Evolutionary conservation across 2,329 filamentous ascomycete genomes (phyloP), one percentile per base, ranked within the genome.

Genomic region (Hawksworthiomyces lignivorus): DNA sequence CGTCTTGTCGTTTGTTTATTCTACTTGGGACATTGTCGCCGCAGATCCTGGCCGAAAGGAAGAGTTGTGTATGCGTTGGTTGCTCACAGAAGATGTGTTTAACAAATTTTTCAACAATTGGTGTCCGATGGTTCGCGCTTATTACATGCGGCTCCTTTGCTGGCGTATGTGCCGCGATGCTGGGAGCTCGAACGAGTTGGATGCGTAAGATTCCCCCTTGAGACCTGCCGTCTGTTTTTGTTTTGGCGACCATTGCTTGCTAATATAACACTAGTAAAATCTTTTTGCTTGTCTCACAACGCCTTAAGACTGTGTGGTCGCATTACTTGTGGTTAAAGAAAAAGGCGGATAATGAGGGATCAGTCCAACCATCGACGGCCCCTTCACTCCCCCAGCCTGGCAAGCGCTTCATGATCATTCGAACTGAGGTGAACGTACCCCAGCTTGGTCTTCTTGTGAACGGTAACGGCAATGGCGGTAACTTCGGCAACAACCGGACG

Each of bases 71-170:
- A 54, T 84, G 21, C 77, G 80, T 18, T 89, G 92, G 69, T 64
- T 96, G 29, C 66, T 96, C 11, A 74, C 80, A 7, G 80, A 84
- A 41, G 71, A 80, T 20, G 75, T 83, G 3, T 95, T 95, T 58
- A 79, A 85, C 55, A 78, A 77, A 47, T 80, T 87, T 47, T 96
- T 95, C 64, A 90, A 84, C 56, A 87, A 95, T 55, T 95, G 89
- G 88, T 94, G 87, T 55, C 87, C 89, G 0, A 94, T 95, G 89
- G 87, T 95, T 18, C 77, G 89, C 47, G 84, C 87, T 12, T 96
- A 95, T 60, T 96, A 83, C 58, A 92, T 94, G 75, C 85, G 89
- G 35, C 66, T 96, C 37, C 63, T 95, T 18, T 94, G 87, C 62
- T 96, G 89, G 89, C 78, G 88, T 46, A 69, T 96, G 36, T 90